Conservation (phyloP, 2,329 filamentous ascomycete genomes). For the Stachybotrys elegans region DNA sequence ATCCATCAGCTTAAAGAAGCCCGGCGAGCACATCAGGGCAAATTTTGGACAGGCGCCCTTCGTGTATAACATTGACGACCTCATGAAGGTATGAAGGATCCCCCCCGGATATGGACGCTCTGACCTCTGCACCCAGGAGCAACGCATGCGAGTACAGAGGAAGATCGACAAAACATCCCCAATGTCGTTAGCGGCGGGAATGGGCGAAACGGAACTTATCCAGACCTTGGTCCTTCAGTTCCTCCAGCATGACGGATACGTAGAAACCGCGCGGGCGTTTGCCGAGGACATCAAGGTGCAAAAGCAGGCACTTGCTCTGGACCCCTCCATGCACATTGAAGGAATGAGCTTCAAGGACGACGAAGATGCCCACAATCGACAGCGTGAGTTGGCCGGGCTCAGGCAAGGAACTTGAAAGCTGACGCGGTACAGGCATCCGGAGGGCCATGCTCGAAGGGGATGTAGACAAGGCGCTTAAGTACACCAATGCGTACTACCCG, state of each 20-base stretch:
- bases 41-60: conserved; percentile 75
- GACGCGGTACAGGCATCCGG: conserved; percentile 71
- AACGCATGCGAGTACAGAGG: conserved; percentile 52
- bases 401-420: too few species aligned
- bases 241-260: conserved; percentile 89
- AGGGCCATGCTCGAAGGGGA: conserved; percentile 85
- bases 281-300: conserved; percentile 73
- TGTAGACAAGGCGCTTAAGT: conserved; percentile 82
- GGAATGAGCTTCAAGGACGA: conserved; percentile 72
- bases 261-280: conserved; percentile 88
- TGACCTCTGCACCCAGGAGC: conserved; percentile 39
- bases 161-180: conserved; percentile 57
- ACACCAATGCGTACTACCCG: conserved; percentile 74
- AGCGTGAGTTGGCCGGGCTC: conserved; percentile 63
- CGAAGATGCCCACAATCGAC: conserved; percentile 77
- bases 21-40: conserved; percentile 54
- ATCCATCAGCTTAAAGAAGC: conserved; percentile 59
- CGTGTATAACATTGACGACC: conserved; percentile 82
- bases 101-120: background rate
- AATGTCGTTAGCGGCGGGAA: conserved; percentile 54
- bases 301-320: conserved; percentile 61
- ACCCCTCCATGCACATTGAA: conserved; percentile 45
- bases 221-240: conserved; percentile 82
- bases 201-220: conserved; percentile 72
- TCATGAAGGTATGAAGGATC: conserved; percentile 61